phyloP scores from a whole-genome alignment of 2,329 filamentous ascomycete genomes.

The Fonsecaea pugnacius region DNA sequence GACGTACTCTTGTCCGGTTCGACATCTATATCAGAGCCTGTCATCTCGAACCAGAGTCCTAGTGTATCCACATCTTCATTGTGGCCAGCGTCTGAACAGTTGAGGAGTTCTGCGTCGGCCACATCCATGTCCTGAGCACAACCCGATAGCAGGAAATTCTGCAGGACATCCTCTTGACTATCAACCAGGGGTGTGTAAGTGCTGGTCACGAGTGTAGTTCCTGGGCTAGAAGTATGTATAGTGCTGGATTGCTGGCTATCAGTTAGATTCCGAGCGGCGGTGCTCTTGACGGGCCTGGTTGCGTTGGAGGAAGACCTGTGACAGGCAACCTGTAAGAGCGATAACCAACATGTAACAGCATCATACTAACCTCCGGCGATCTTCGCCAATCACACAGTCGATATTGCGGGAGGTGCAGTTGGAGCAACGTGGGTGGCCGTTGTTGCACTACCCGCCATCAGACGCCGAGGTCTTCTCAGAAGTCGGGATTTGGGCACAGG shows the following conservation, averaged over 20 bases:
- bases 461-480: not conserved
- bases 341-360: not conserved
- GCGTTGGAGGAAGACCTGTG: not conserved
- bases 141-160: not conserved
- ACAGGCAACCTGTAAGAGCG: not conserved
- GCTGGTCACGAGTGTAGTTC: not conserved
- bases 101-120: not conserved
- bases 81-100: not conserved
- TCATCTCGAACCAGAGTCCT: conserved; percentile 4
- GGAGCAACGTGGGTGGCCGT: conserved; percentile 16
- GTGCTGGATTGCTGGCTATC: not conserved
- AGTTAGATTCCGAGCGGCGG: not conserved
- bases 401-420: conserved; percentile 17
- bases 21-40: conserved; percentile 1
- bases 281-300: not conserved
- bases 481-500: not conserved
- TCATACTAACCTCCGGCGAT: conserved; percentile 8
- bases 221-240: not conserved
- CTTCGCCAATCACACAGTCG: conserved; percentile 18
- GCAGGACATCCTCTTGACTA: conserved; percentile 5
- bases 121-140: conserved; percentile 8
- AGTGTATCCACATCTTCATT: not conserved
- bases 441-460: conserved; percentile 10
- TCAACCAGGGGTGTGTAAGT: conserved; percentile 1
- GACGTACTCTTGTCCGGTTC: conserved; percentile 1